These are phyloP conservation scores for Fusarium abutilonis DNA, from an alignment of 2,329 filamentous ascomycete genomes.

Conservation along the genomic window DNA sequence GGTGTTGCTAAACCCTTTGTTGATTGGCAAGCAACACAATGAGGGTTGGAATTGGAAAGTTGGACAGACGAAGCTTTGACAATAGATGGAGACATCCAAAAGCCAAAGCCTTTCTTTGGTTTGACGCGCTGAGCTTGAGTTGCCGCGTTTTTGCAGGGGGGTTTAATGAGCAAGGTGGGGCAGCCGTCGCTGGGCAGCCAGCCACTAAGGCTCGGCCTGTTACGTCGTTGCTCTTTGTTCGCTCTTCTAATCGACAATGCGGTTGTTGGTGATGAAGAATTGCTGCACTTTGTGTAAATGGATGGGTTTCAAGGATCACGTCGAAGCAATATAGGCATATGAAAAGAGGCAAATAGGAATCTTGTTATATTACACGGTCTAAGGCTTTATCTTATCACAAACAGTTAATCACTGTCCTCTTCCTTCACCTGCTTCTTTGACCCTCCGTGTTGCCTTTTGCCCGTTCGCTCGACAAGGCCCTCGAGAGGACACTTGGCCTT, in stretches of 20 bases:
- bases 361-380: neutral
- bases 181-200: slow-evolving; percentile 25
- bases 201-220: slow-evolving; percentile 6
- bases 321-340: neutral
- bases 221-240: neutral
- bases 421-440: slow-evolving; percentile 34
- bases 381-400: slow-evolving; percentile 1
- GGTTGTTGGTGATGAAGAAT: too few species aligned
- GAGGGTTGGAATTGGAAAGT: slow-evolving; percentile 27
- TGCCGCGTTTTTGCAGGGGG: slow-evolving; percentile 43
- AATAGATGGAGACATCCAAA: slow-evolving; percentile 14
- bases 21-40: slow-evolving; percentile 27
- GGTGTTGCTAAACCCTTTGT: slow-evolving; percentile 9
- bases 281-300: too few species aligned
- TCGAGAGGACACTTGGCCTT: slow-evolving; percentile 40
- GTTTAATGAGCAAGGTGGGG: slow-evolving; percentile 40
- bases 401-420: slow-evolving; percentile 27
- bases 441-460: slow-evolving; percentile 36
- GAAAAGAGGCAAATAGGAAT: neutral
- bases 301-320: neutral
- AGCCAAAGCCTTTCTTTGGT: neutral
- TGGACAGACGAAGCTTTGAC: slow-evolving; percentile 10
- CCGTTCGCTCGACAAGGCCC: slow-evolving; percentile 39
- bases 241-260: neutral
- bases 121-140: slow-evolving; percentile 28